Conservation (phyloP, 2,329 filamentous ascomycete species). For the Penicillium sp. region DNA sequence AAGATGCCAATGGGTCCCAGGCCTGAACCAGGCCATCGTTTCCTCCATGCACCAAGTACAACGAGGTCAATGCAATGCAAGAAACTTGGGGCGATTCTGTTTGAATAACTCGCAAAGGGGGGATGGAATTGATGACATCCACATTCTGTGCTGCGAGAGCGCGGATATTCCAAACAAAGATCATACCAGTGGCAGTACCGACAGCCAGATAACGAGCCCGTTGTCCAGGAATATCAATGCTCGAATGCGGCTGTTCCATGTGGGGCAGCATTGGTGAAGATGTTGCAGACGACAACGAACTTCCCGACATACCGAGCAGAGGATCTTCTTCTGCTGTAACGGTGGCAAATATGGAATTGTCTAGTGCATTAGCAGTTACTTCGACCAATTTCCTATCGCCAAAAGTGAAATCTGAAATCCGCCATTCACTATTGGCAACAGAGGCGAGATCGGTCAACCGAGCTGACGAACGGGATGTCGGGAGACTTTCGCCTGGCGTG, state of each 20-base stretch:
- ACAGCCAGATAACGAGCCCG: constrained; percentile 79
- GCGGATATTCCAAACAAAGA: constrained; percentile 85
- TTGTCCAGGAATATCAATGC: constrained; percentile 77
- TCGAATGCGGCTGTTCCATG: constrained; percentile 46
- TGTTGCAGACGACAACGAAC: constrained; percentile 58
- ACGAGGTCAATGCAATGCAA: constrained; percentile 77
- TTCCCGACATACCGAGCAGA: constrained; percentile 62
- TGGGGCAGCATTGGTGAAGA: constrained; percentile 57
- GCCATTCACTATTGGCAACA: constrained; percentile 66
- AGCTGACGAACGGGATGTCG: constrained; percentile 39
- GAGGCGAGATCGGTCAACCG: constrained; percentile 37
- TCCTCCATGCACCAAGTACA: constrained; percentile 90
- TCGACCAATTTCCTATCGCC: constrained; percentile 62
- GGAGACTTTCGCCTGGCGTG: constrained; percentile 24
- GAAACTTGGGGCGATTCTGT: constrained; percentile 90
- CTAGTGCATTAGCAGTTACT: constrained; percentile 73
- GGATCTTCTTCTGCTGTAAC: constrained; percentile 80
- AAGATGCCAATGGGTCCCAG: constrained; percentile 93
- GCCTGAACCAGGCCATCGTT: constrained; percentile 94
- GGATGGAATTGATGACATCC: constrained; percentile 62
- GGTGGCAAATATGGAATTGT: constrained; percentile 73
- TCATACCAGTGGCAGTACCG: constrained; percentile 76
- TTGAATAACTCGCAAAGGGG: constrained; percentile 78
- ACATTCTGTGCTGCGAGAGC: constrained; percentile 61
- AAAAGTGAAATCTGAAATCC: constrained; percentile 63